A percentile compares a stretch with the other conserved stretches of the same genome.
These are phyloP conservation scores for Pneumocystis carinii DNA, from an alignment of 1,139 yeast genomes.

Conservation along the genomic window DNA sequence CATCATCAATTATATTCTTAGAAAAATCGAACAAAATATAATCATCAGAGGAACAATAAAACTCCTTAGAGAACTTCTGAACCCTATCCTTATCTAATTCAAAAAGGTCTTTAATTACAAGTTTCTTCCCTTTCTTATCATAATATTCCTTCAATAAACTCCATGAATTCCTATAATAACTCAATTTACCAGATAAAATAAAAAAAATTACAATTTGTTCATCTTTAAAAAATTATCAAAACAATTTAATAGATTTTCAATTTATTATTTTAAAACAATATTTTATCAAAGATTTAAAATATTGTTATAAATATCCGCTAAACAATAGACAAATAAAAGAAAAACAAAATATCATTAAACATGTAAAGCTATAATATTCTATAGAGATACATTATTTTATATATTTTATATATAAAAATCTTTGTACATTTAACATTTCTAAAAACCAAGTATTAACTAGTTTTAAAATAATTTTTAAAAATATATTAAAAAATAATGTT, in stretches of 20 bases:
- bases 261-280: neutral
- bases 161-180: neutral
- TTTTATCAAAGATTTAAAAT: neutral
- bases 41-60: slow-evolving; percentile 50
- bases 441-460: too few species aligned
- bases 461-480: too few species aligned
- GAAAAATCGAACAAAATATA: slow-evolving; percentile 89
- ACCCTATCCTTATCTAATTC: slow-evolving; percentile 32
- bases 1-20: slow-evolving; percentile 81
- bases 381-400: too few species aligned
- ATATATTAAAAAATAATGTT: too few species aligned
- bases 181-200: neutral
- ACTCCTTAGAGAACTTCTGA: slow-evolving; percentile 58
- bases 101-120: neutral
- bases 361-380: too few species aligned
- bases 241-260: neutral
- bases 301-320: neutral
- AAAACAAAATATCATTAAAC: neutral
- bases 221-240: neutral
- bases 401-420: too few species aligned
- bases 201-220: neutral
- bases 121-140: neutral
- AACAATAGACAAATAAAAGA: neutral
- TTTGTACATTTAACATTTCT: too few species aligned
- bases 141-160: neutral